phyloP scores from a whole-genome alignment of 345 rosid genomes.

The Capsella bursapastoris region DNA sequence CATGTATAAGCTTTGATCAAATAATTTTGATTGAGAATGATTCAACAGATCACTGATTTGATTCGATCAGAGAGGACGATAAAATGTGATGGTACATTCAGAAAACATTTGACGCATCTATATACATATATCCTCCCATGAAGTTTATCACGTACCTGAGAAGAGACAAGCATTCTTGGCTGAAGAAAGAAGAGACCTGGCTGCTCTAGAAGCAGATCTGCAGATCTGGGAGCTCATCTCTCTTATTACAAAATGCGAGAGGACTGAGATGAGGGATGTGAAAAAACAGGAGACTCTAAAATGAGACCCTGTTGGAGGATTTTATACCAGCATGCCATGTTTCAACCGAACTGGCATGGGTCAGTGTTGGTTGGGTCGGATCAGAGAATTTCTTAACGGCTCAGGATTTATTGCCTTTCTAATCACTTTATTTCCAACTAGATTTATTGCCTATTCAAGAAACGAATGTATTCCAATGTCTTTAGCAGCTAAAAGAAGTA shows the following conservation, averaged over 20 bases:
- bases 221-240: slow-evolving; percentile 65
- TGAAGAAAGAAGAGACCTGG: slow-evolving; percentile 57
- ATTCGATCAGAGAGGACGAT: background rate
- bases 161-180: slow-evolving; percentile 55
- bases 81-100: background rate
- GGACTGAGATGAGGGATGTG: background rate
- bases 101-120: background rate
- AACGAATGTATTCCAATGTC: slow-evolving; percentile 20
- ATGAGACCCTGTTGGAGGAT: slow-evolving; percentile 13
- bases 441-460: slow-evolving; percentile 24
- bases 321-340: slow-evolving; percentile 9
- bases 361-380: background rate
- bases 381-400: background rate
- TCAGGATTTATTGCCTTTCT: background rate
- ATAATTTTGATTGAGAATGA: background rate
- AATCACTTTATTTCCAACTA: background rate
- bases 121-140: background rate
- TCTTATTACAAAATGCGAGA: background rate
- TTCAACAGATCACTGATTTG: background rate
- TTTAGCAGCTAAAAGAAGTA: background rate
- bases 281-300: background rate
- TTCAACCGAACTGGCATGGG: background rate
- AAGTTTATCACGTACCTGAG: slow-evolving; percentile 50
- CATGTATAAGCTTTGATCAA: background rate
- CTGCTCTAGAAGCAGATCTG: slow-evolving; percentile 74